Evolutionary conservation across 2,329 filamentous ascomycete genomes (phyloP), one percentile per base, ranked within the genome.

Genomic region (Cordyceps tenuipes): DNA sequence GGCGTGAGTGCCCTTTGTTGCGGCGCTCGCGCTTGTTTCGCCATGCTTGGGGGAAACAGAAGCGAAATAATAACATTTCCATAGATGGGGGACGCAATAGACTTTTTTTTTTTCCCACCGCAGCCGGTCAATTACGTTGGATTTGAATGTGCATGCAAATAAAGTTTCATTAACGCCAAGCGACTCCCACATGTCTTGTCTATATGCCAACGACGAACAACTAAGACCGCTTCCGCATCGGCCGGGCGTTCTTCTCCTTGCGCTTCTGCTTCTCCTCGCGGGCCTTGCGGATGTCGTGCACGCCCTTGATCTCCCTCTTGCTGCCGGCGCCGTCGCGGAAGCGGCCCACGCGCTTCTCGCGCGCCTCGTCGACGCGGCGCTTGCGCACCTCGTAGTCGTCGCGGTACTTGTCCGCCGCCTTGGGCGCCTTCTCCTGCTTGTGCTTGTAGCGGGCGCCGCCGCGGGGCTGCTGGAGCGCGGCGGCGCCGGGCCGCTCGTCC

Each of bases 311-410:
- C 78, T 97, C 93, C 70, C 79, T 76, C 72, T 76, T 88, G 78
- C 87, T 92, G 59, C 88, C 88, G 66, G 79, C 82, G 36, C 87
- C 86, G 66, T 91, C 88, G 71, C 79, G 84, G 77, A 87, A 93
- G 63, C 84, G 82, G 55, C 89, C 90, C 34, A 91, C 75, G 21
- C 89, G 80, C 77, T 91, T 91, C 79, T 97, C 90, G 75, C 88
- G 89, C 50, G 93, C 92, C 70, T 91, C 91, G 17, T 86, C 85
- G 19, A 94, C 87, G 70, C 90, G 86, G 86, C 92, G 92, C 86
- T 94, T 96, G 77, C 89, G 87, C 71, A 86, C 85, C 65, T 95
- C 81, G 75, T 90, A 99, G 75, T 99, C 93, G 72, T 93, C 91
- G 63, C 94, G 83, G 74, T 83, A 93, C 76, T 89, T 93, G 78